These are phyloP conservation scores for Xylariaceae sp. DNA, from an alignment of 2,329 filamentous ascomycete genomes.

Conservation along the genomic window DNA sequence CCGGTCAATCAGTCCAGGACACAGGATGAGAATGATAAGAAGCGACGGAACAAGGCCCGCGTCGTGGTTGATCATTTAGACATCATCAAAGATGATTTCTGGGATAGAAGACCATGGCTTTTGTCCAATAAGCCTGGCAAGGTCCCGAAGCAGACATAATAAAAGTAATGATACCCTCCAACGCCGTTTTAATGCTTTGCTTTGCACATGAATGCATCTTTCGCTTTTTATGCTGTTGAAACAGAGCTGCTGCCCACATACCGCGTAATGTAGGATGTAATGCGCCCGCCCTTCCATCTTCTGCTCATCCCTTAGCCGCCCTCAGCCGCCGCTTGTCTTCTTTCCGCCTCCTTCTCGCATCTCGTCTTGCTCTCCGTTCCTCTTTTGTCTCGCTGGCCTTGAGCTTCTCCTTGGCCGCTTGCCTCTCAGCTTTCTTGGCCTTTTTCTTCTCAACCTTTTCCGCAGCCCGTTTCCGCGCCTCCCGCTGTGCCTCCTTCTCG, in stretches of 20 bases:
- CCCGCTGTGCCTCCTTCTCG: slow-evolving; percentile 28
- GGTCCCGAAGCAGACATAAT: slow-evolving; percentile 65
- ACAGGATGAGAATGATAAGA: slow-evolving; percentile 83
- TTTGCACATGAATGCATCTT: slow-evolving; percentile 13
- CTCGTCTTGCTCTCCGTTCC: slow-evolving; percentile 51
- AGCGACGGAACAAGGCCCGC: slow-evolving; percentile 78
- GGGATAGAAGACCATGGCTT: slow-evolving; percentile 86
- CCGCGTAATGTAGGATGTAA: not conserved
- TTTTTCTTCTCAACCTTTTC: slow-evolving; percentile 46
- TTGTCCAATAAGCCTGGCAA: slow-evolving; percentile 76
- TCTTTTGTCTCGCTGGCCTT: slow-evolving; percentile 54
- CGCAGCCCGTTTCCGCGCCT: slow-evolving; percentile 42
- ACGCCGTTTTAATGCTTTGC: slow-evolving; percentile 28
- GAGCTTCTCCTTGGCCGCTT: slow-evolving; percentile 42
- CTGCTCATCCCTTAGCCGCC: slow-evolving; percentile 24
- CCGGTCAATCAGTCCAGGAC: slow-evolving; percentile 71
- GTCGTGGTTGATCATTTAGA: slow-evolving; percentile 87
- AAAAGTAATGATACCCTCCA: slow-evolving; percentile 21
- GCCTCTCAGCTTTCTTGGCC: slow-evolving; percentile 53
- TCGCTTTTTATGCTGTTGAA: slow-evolving; percentile 10
- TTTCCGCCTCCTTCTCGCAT: slow-evolving; percentile 51
- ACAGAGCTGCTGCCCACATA: not conserved
- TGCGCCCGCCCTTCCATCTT: not conserved
- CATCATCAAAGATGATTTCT: slow-evolving; percentile 95
- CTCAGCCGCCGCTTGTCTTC: slow-evolving; percentile 40